Percentiles rank a stretch among this genome's conserved stretches.
phyloP scores from a whole-genome alignment of 805 yeast species.

The Candida caryicola region DNA sequence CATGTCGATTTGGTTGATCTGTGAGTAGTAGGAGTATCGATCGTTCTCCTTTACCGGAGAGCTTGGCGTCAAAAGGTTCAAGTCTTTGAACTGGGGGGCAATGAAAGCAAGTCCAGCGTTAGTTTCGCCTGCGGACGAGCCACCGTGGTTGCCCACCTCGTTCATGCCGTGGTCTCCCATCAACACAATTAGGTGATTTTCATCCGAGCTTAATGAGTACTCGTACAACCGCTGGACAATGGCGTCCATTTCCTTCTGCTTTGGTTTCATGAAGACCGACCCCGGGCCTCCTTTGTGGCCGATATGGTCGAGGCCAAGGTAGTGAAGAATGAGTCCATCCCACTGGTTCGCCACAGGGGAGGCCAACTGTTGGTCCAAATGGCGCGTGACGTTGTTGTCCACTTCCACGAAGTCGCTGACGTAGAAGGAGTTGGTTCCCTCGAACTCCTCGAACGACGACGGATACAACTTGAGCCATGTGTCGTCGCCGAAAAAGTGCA shows the following conservation, averaged over 20 bases:
- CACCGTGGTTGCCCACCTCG: conserved; percentile 95
- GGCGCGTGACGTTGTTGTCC: conserved; percentile 89
- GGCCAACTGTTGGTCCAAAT: conserved; percentile 59
- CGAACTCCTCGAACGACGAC: conserved; percentile 55
- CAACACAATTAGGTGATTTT: conserved; percentile 63
- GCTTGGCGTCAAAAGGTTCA: conserved; percentile 5
- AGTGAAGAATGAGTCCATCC: conserved; percentile 88
- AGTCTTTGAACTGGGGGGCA: conserved; percentile 52
- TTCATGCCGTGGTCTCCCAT: conserved; percentile 98
- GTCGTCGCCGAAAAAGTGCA: conserved; percentile 94
- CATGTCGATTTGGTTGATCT: conserved; percentile 64
- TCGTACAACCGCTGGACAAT: conserved; percentile 54
- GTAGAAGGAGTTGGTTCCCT: conserved; percentile 91
- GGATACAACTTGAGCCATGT: conserved; percentile 96
- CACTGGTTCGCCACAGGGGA: conserved; percentile 42
- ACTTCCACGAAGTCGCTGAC: conserved; percentile 95
- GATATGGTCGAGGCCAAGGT: conserved; percentile 92
- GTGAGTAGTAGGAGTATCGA: conserved; percentile 51
- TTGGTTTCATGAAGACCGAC: conserved; percentile 74
- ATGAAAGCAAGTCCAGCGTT: conserved; percentile 75
- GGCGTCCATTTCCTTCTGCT: conserved; percentile 83
- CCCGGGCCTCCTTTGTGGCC: conserved; percentile 96
- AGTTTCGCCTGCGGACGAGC: conserved; percentile 89
- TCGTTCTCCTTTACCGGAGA: conserved; percentile 40
- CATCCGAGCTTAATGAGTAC: conserved; percentile 16